Evolutionary conservation across 148 eudicot genomes (phyloP).

Genomic region (Nepenthes gracilis): DNA sequence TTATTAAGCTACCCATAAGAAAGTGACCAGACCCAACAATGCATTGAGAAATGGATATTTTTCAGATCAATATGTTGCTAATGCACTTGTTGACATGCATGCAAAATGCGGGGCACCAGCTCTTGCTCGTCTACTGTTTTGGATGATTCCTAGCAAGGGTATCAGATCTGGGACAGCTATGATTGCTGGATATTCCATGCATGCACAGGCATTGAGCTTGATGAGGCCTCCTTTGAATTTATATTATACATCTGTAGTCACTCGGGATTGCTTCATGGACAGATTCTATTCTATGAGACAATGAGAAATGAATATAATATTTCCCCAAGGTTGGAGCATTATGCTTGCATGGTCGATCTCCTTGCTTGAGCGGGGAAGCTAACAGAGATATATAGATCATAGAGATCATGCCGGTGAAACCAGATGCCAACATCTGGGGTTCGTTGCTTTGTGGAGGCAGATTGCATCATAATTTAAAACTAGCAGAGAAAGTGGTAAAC

Average conservation of each 20-base stretch:
- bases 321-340: constrained; percentile 52
- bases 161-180: constrained; percentile 56
- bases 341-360: constrained; percentile 58
- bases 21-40: too few species aligned
- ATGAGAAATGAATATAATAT: constrained; percentile 39
- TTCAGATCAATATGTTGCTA: constrained; percentile 32
- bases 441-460: constrained; percentile 58
- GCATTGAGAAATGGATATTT: constrained; percentile 27
- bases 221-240: not conserved
- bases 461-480: constrained; percentile 44
- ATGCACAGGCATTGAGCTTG: constrained; percentile 19
- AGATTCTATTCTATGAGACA: constrained; percentile 28
- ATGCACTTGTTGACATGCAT: constrained; percentile 72
- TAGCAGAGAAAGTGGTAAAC: constrained; percentile 53
- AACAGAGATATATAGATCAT: constrained; percentile 37
- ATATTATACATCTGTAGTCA: not conserved
- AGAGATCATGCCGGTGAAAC: constrained; percentile 37
- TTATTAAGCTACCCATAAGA: too few species aligned
- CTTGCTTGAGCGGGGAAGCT: constrained; percentile 50
- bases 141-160: constrained; percentile 31
- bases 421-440: constrained; percentile 47
- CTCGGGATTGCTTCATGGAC: constrained; percentile 21
- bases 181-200: constrained; percentile 60
- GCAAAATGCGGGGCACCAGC: constrained; percentile 43
- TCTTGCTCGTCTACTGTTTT: constrained; percentile 34